phyloP scores from a whole-genome alignment of 805 yeast genomes.

The Nakazawaea sp. region DNA sequence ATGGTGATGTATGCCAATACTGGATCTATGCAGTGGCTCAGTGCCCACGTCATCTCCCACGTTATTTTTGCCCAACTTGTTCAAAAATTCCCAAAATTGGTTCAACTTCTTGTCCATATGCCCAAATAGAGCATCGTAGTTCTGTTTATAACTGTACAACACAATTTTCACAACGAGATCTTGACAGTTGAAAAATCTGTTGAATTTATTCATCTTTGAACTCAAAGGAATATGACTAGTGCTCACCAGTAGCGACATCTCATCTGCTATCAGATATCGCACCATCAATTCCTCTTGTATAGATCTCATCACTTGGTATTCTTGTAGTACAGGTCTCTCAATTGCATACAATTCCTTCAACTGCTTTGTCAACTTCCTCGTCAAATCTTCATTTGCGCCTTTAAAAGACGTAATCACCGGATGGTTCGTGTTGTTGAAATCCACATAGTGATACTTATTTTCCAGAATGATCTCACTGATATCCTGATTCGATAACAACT shows the following conservation, averaged over 20 bases:
- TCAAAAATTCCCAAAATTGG: conserved; percentile 3
- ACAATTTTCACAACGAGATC: conserved; percentile 4
- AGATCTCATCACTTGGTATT: neutral
- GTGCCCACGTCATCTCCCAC: neutral
- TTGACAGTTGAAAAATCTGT: conserved; percentile 5
- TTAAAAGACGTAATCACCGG: neutral
- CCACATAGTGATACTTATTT: conserved; percentile 2
- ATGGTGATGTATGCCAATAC: too few relatives aligned
- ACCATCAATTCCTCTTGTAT: conserved; percentile 8
- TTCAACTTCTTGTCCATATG: conserved; percentile 4
- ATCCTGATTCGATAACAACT: neutral
- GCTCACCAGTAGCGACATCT: conserved; percentile 6
- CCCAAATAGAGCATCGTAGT: conserved; percentile 5
- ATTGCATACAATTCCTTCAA: neutral
- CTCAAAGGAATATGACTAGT: conserved; percentile 2
- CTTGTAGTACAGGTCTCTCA: neutral
- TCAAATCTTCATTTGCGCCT: conserved; percentile 3
- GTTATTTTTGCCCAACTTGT: conserved; percentile 1
- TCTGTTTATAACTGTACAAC: conserved; percentile 3
- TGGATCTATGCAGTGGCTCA: neutral
- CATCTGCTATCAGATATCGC: conserved; percentile 4
- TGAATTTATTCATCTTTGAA: neutral
- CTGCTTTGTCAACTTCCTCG: conserved; percentile 1
- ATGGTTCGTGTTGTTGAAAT: neutral
- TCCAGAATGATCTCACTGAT: neutral